Evolutionary conservation across 371 early-diverging fungal genomes (phyloP).

Genomic region (Circinella umbellata): DNA sequence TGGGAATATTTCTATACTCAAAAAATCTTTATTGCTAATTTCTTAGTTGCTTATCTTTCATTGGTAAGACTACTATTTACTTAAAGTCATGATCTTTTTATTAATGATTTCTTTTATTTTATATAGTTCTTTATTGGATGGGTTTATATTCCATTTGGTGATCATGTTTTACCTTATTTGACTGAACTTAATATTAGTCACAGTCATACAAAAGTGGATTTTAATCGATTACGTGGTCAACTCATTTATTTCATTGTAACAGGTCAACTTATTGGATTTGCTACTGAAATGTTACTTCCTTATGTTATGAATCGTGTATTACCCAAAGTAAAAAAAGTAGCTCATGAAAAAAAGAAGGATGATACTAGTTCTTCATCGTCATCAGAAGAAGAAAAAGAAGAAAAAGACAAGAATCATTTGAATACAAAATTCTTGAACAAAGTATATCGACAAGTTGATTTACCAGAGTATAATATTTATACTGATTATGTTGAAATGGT

Average conservation of each 20-base stretch:
- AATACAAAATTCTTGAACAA: constrained; percentile 56
- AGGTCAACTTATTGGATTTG: constrained; percentile 79
- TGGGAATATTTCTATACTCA: constrained; percentile 75
- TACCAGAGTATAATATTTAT: constrained; percentile 81
- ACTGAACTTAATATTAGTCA: constrained; percentile 44
- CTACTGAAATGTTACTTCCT: constrained; percentile 79
- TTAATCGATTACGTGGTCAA: constrained; percentile 67
- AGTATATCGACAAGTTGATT: constrained; percentile 53
- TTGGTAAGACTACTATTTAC: constrained; percentile 58
- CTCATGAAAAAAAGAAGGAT: constrained; percentile 7
- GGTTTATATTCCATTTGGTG: constrained; percentile 84
- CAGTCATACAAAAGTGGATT: constrained; percentile 57
- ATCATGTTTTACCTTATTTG: constrained; percentile 49
- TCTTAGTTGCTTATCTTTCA: constrained; percentile 81
- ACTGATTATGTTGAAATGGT: constrained; percentile 93
- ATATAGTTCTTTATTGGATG: constrained; percentile 78
- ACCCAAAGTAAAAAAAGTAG: constrained; percentile 44
- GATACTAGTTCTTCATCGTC: no score
- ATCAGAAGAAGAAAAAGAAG: background rate
- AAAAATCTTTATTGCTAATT: constrained; percentile 87
- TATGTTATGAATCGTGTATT: constrained; percentile 52
- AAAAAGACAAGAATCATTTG: constrained; percentile 15
- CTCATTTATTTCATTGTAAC: constrained; percentile 84
- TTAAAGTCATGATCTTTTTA: no score
- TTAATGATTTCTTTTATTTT: background rate